phyloP scores from a whole-genome alignment of 129 eudicot genomes.

The Lactuca saligna region DNA sequence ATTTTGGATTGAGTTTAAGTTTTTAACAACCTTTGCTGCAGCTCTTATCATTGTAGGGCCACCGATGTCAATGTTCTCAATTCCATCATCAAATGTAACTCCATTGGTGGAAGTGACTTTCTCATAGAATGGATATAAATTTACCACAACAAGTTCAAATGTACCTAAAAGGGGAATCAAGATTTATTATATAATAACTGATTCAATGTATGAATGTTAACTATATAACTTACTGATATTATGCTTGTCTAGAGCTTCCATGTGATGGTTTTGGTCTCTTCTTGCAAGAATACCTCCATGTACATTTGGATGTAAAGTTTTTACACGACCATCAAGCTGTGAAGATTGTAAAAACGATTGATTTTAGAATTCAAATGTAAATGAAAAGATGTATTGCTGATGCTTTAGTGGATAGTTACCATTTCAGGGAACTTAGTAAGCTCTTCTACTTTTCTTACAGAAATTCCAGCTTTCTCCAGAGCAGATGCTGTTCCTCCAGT shows the following conservation, averaged over 20 bases:
- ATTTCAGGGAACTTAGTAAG: slow-evolving; percentile 91
- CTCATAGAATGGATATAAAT: slow-evolving; percentile 90
- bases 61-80: slow-evolving; percentile 97
- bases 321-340: slow-evolving; percentile 99
- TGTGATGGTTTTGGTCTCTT: slow-evolving; percentile 91
- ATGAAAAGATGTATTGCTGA: slow-evolving; percentile 7
- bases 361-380: background rate
- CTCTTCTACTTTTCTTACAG: slow-evolving; percentile 90
- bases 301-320: slow-evolving; percentile 89
- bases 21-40: slow-evolving; percentile 78
- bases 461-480: slow-evolving; percentile 67
- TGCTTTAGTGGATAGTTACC: slow-evolving; percentile 39
- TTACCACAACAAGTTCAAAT: slow-evolving; percentile 90
- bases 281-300: slow-evolving; percentile 99
- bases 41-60: slow-evolving; percentile 99
- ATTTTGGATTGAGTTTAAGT: background rate
- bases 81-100: slow-evolving; percentile 81
- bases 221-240: slow-evolving; percentile 58
- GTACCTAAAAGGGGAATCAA: slow-evolving; percentile 46
- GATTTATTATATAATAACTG: background rate
- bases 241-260: slow-evolving; percentile 89
- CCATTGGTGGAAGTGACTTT: slow-evolving; percentile 69
- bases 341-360: slow-evolving; percentile 13
- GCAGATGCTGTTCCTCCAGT: slow-evolving; percentile 99
- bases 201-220: background rate